Evolutionary conservation across 1,284 basidiomycete genomes (phyloP).

Genomic region (Naganishia liquefaciens): DNA sequence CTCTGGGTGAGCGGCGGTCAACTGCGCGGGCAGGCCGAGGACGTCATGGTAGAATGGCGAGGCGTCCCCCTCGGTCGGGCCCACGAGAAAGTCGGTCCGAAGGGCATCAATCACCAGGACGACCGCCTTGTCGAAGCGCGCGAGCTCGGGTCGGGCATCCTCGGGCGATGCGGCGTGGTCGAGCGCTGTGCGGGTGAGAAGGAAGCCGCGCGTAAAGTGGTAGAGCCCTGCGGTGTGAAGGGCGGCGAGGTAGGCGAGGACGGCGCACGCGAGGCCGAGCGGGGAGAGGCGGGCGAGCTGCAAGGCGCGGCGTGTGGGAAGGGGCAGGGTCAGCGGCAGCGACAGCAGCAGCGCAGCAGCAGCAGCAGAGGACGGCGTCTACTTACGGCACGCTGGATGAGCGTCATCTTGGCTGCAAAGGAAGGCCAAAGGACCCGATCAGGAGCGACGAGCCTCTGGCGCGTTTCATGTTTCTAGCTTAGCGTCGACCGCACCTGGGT

Average conservation of each 20-base stretch:
- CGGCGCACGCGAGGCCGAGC: constrained; percentile 52
- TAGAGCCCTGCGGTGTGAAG: constrained; percentile 57
- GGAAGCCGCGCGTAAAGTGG: constrained; percentile 84
- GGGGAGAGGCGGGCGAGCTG: constrained; percentile 36
- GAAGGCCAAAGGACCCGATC: too few relatives aligned
- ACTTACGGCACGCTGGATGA: constrained; percentile 1
- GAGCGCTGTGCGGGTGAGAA: constrained; percentile 78
- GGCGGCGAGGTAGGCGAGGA: constrained; percentile 63
- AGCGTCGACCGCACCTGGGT: neutral
- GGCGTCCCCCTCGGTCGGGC: constrained; percentile 15
- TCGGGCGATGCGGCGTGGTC: constrained; percentile 58
- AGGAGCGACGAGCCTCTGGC: too few relatives aligned
- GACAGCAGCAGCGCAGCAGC: too few relatives aligned
- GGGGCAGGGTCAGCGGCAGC: too few relatives aligned
- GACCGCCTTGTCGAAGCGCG: constrained; percentile 76
- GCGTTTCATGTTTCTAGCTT: constrained; percentile 1
- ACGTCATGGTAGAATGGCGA: constrained; percentile 71
- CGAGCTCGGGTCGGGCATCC: constrained; percentile 54
- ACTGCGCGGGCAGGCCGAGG: constrained; percentile 72
- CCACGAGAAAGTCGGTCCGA: constrained; percentile 87
- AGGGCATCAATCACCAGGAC: constrained; percentile 89
- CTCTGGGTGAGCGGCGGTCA: constrained; percentile 64
- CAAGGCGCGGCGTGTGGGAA: neutral
- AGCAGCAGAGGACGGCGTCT: too few relatives aligned
- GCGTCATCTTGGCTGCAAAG: neutral